Evolutionary conservation across 1,284 basidiomycete genomes (phyloP).

Genomic region (Apiotrichum porosum): DNA sequence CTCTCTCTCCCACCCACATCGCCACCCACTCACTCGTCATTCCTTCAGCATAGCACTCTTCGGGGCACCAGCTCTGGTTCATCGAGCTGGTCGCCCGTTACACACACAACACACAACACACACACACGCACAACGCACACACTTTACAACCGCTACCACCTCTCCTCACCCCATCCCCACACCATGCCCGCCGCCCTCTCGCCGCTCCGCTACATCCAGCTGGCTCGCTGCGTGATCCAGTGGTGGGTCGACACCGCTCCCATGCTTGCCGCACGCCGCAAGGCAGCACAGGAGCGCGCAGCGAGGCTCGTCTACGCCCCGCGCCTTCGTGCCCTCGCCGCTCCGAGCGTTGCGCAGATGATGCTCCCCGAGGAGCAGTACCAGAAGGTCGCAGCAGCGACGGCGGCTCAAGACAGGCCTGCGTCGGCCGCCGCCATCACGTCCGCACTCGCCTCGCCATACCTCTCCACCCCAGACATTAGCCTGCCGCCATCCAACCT

Average conservation of each 20-base stretch:
- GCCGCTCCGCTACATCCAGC: constrained; percentile 40
- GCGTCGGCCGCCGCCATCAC: not conserved
- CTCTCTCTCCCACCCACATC: constrained; percentile 2
- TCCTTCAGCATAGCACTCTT: too few relatives aligned
- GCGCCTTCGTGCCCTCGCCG: not conserved
- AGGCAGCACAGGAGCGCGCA: constrained; percentile 21
- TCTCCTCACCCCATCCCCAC: not conserved
- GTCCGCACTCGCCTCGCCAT: not conserved
- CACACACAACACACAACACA: not conserved
- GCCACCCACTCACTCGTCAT: not conserved
- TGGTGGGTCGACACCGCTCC: constrained; percentile 37
- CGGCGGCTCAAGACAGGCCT: not conserved
- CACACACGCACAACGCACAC: not conserved
- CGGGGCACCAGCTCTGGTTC: constrained; percentile 4
- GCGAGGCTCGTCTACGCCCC: constrained; percentile 12
- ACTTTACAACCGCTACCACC: not conserved
- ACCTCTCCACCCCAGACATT: too few relatives aligned
- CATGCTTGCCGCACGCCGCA: constrained; percentile 18
- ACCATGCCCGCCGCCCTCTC: constrained; percentile 37
- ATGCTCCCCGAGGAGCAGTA: not conserved
- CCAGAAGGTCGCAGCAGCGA: not conserved
- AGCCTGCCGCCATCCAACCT: too few relatives aligned
- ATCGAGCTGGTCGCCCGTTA: constrained; percentile 6
- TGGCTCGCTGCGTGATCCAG: constrained; percentile 38
- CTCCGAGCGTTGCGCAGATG: not conserved